Evolutionary conservation across 805 yeast genomes (phyloP).

Genomic region (Starmerella floris): DNA sequence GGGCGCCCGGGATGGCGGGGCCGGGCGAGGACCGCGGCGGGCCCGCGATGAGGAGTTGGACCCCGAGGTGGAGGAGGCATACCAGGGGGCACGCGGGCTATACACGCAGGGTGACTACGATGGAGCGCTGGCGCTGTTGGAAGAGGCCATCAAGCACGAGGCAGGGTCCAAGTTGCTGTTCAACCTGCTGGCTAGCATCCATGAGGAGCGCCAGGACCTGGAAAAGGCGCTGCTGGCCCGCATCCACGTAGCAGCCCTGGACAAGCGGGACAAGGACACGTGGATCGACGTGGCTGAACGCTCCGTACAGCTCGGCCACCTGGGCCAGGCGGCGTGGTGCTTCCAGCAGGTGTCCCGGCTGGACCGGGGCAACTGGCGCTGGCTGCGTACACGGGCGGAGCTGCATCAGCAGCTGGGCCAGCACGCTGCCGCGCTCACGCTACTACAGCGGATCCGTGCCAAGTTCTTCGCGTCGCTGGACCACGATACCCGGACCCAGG

Average conservation of each 20-base stretch:
- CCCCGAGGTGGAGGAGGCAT: slow-evolving; percentile 19
- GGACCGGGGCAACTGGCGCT: slow-evolving; percentile 67
- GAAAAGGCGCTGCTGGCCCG: slow-evolving; percentile 28
- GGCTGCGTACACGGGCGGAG: slow-evolving; percentile 61
- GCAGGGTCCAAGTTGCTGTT: slow-evolving; percentile 24
- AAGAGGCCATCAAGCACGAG: slow-evolving; percentile 25
- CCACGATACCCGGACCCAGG: slow-evolving; percentile 33
- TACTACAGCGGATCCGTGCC: slow-evolving; percentile 19
- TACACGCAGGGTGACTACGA: slow-evolving; percentile 20
- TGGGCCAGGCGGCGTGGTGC: slow-evolving; percentile 45
- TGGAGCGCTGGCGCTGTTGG: slow-evolving; percentile 24
- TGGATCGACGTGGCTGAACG: slow-evolving; percentile 83
- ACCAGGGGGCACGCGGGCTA: slow-evolving; percentile 18
- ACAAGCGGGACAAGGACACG: slow-evolving; percentile 63
- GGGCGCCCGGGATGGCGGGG: neutral
- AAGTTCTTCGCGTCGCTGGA: slow-evolving; percentile 27
- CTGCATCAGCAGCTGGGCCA: slow-evolving; percentile 24
- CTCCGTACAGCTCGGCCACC: slow-evolving; percentile 49
- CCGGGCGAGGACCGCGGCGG: slow-evolving; percentile 5
- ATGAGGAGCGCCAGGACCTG: slow-evolving; percentile 35
- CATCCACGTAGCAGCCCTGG: slow-evolving; percentile 50
- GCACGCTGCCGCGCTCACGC: slow-evolving; percentile 21
- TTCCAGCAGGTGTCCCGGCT: slow-evolving; percentile 70
- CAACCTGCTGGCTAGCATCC: slow-evolving; percentile 31
- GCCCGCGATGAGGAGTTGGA: slow-evolving; percentile 20